phyloP scores from a whole-genome alignment of 176 grass and related monocot species.

The Zizania latifolia region DNA sequence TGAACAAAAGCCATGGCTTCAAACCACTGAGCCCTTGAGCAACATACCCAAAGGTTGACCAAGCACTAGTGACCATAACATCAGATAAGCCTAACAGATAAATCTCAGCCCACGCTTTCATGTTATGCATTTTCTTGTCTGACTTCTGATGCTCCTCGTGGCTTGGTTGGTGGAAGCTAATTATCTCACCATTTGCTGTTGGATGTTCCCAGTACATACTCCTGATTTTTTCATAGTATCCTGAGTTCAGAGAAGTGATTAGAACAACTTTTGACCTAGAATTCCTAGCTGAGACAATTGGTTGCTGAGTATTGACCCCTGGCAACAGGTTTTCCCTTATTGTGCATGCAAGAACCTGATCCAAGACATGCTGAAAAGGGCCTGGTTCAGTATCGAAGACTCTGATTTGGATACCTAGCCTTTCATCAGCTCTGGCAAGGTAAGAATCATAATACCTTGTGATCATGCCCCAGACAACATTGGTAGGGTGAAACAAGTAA shows the following conservation, averaged over 20 bases:
- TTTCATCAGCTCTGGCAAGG: conserved; percentile 69
- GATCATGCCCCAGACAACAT: conserved; percentile 64
- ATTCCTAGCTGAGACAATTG: conserved; percentile 20
- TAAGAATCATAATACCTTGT: conserved; percentile 73
- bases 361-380: conserved; percentile 72
- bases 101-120: conserved; percentile 93
- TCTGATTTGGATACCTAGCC: conserved; percentile 83
- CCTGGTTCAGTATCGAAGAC: conserved; percentile 54
- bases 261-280: conserved; percentile 56
- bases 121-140: conserved; percentile 71
- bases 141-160: conserved; percentile 76
- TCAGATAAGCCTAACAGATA: conserved; percentile 86
- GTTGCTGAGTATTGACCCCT: conserved; percentile 22
- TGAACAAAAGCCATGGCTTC: conserved; percentile 81
- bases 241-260: conserved; percentile 71
- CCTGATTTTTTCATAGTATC: conserved; percentile 63
- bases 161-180: conserved; percentile 87
- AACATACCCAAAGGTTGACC: conserved; percentile 96
- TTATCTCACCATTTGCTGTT: conserved; percentile 45
- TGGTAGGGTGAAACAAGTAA: conserved; percentile 64
- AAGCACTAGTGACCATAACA: conserved; percentile 71
- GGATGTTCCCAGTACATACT: conserved; percentile 94
- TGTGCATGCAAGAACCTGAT: conserved; percentile 76
- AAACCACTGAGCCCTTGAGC: conserved; percentile 76
- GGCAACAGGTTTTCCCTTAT: conserved; percentile 64